A percentile compares a stretch with the other conserved stretches of the same genome.
phyloP scores from a whole-genome alignment of 306 rosid species.

The Medicago arabica region DNA sequence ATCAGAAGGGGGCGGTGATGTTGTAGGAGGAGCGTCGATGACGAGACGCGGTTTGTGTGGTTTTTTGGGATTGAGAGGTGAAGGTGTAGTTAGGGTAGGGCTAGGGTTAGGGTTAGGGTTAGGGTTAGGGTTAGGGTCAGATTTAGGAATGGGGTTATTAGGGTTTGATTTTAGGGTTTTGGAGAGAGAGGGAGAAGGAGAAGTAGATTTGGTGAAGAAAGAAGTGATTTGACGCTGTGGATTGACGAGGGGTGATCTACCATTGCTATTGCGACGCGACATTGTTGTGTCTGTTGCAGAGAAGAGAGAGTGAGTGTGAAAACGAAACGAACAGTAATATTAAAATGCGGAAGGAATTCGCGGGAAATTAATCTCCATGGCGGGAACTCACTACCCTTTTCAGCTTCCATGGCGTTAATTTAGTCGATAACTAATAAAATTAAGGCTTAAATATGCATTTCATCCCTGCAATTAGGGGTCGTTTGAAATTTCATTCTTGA shows the following conservation, averaged over 20 bases:
- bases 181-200: slow-evolving; percentile 44
- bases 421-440: too few species aligned
- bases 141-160: slow-evolving; percentile 2
- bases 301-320: not conserved
- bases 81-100: slow-evolving; percentile 56
- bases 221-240: slow-evolving; percentile 89
- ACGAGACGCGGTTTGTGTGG: slow-evolving; percentile 58
- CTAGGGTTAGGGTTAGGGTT: slow-evolving; percentile 31
- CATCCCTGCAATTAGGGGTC: too few species aligned
- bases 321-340: not conserved
- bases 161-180: slow-evolving; percentile 44
- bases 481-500: too few species aligned
- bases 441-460: too few species aligned
- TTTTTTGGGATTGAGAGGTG: slow-evolving; percentile 70
- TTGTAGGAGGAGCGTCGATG: slow-evolving; percentile 48
- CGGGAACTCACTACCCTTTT: slow-evolving; percentile 32
- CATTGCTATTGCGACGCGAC: slow-evolving; percentile 72
- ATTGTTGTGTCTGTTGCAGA: slow-evolving; percentile 37
- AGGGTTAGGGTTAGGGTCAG: slow-evolving; percentile 28
- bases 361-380: slow-evolving; percentile 41
- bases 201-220: slow-evolving; percentile 71
- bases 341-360: slow-evolving; percentile 51
- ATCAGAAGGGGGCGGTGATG: slow-evolving; percentile 42
- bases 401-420: not conserved
- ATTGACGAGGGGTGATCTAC: slow-evolving; percentile 78